These are phyloP conservation scores for Penicillium glabrum DNA, from an alignment of 2,329 filamentous ascomycete genomes.

Conservation along the genomic window DNA sequence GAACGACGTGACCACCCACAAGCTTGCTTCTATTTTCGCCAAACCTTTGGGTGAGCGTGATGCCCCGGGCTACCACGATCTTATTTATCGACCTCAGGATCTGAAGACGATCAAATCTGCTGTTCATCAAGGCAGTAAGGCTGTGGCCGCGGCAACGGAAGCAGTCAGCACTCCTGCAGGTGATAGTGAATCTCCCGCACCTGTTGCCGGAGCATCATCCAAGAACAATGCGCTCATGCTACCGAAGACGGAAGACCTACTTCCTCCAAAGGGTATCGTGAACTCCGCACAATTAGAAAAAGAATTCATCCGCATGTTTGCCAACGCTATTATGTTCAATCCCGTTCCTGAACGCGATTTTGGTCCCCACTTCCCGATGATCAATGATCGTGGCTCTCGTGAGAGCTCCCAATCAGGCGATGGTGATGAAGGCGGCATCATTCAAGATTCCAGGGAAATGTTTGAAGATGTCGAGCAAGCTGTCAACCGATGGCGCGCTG, in stretches of 20 bases:
- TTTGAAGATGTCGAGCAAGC: slow-evolving; percentile 81
- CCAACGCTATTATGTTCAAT: slow-evolving; percentile 98
- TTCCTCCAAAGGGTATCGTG: slow-evolving; percentile 86
- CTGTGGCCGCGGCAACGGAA: slow-evolving; percentile 45
- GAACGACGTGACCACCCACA: slow-evolving; percentile 74
- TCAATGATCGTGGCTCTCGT: slow-evolving; percentile 40
- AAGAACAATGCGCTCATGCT: slow-evolving; percentile 45
- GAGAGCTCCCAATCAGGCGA: slow-evolving; percentile 58
- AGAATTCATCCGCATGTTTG: slow-evolving; percentile 94
- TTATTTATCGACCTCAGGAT: slow-evolving; percentile 74
- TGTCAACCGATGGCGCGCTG: slow-evolving; percentile 72
- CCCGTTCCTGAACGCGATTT: slow-evolving; percentile 73
- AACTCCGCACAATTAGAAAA: slow-evolving; percentile 91
- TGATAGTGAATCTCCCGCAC: slow-evolving; percentile 53
- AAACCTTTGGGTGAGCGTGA: slow-evolving; percentile 72
- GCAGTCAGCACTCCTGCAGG: slow-evolving; percentile 67
- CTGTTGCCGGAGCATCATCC: slow-evolving; percentile 32
- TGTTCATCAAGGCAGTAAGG: slow-evolving; percentile 54
- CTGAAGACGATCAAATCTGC: slow-evolving; percentile 75
- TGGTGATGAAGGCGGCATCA: slow-evolving; percentile 79
- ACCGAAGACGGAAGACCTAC: slow-evolving; percentile 68
- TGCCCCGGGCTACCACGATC: slow-evolving; percentile 71
- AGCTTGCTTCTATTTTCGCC: slow-evolving; percentile 76
- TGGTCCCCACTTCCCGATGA: slow-evolving; percentile 59
- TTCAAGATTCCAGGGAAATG: slow-evolving; percentile 86